Percentiles rank a stretch among this genome's conserved stretches.
These are phyloP conservation scores for Sclerotinia minor DNA, from an alignment of 2,329 filamentous ascomycete genomes.

Conservation along the genomic window DNA sequence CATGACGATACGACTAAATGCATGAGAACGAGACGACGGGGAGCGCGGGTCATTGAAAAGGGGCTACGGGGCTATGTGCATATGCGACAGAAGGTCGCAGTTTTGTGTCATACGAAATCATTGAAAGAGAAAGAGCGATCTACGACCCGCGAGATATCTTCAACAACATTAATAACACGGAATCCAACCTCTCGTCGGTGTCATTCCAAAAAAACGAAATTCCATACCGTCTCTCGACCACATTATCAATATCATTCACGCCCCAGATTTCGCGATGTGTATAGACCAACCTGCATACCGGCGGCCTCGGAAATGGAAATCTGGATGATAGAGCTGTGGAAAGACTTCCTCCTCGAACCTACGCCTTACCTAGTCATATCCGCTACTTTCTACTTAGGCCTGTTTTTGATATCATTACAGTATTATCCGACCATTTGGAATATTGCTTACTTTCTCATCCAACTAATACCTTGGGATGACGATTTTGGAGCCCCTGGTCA, in stretches of 20 bases:
- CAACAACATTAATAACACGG: not conserved
- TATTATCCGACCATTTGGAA: constrained; percentile 32
- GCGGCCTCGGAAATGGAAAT: constrained; percentile 32
- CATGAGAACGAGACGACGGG: constrained; percentile 17
- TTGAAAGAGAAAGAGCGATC: not conserved
- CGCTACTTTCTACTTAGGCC: constrained; percentile 33
- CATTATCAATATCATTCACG: constrained; percentile 1
- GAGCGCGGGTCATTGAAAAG: constrained; percentile 24
- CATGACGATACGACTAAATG: constrained; percentile 15
- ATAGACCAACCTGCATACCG: constrained; percentile 1
- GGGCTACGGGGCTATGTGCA: constrained; percentile 33
- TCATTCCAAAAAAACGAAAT: not conserved
- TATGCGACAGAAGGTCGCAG: constrained; percentile 23
- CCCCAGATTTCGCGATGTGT: constrained; percentile 18
- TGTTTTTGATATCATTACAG: constrained; percentile 31
- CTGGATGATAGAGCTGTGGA: constrained; percentile 34
- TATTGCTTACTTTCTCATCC: constrained; percentile 30
- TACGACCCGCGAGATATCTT: not conserved
- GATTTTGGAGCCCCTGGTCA: constrained; percentile 24
- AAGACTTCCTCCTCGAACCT: constrained; percentile 37
- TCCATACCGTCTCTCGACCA: not conserved
- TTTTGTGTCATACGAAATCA: constrained; percentile 11
- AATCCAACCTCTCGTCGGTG: not conserved
- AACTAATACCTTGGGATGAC: constrained; percentile 37
- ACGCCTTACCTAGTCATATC: constrained; percentile 36